Base-by-base conservation (phyloP, 2,329 filamentous ascomycete genomes). In the Aureobasidium pullulans region DNA sequence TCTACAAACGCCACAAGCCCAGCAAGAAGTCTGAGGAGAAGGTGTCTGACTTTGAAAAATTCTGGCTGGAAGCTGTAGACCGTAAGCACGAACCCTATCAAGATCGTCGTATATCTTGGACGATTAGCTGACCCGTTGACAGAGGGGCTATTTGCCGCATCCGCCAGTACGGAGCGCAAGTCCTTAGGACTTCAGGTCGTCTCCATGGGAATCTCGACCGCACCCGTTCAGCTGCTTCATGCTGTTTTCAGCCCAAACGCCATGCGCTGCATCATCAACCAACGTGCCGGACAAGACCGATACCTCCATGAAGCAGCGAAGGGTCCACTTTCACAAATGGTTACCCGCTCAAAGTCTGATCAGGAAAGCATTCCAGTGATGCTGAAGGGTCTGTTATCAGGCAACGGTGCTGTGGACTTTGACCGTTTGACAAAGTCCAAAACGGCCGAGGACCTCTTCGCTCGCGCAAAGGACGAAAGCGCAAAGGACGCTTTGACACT, bases 171-270 rank as follows among this genome's bases (percentile, higher is more conserved):
- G 44, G 90, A 92, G 66, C 88, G 95, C 59, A 97, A 96, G 73
- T 90, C 90, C 68, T 91, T 90, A 72, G 94, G 94, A 0, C 93
- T 97, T 73, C 84, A 92, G 67, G 82, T 97, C 2, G 90, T 96
- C 67, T 85, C 87, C 66, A 89, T 87, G 68, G 59, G 50, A 31
- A 75, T 96, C 4, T 76, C 78, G 34, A 77, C 75, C 39, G 75
- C 76, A 67, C 69, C 82, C 71, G 63, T 71, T 63, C 63, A 77
- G 70, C 60, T 81, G 79, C 66, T 82, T 76, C 56, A 79, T 72
- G 63, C 79, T 8, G 77, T 96, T 0, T 96, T 97, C 70, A 91
- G 89, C 66, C 84, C 86, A 62, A 96, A 96, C 66, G 77, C 96
- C 23, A 85, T 95, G 74, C 81, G 84, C 50, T 93, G 87, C 67